Evolutionary conservation across 1,284 basidiomycete species (phyloP).

Genomic region (Moesziomyces parantarcticus): DNA sequence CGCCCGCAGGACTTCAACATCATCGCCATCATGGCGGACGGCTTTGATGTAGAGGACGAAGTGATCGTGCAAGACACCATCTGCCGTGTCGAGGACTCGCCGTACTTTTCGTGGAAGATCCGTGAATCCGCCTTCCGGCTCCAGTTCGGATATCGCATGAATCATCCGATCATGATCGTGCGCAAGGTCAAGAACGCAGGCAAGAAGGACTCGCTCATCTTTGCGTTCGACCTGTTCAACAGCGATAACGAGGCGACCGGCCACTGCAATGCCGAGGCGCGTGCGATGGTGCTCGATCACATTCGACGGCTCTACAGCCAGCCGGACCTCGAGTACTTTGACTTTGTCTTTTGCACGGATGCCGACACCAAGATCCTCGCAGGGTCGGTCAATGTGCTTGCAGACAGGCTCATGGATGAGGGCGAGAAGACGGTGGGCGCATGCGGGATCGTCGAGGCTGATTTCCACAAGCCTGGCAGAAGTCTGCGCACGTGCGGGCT

Average conservation of each 20-base stretch:
- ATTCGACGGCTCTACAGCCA: slow-evolving; percentile 21
- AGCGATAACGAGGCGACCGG: slow-evolving; percentile 30
- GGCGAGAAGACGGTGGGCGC: slow-evolving; percentile 31
- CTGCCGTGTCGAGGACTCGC: slow-evolving; percentile 13
- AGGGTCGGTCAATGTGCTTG: slow-evolving; percentile 24
- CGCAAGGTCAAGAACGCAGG: slow-evolving; percentile 36
- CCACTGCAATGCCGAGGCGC: slow-evolving; percentile 22
- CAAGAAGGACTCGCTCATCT: slow-evolving; percentile 43
- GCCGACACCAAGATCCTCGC: slow-evolving; percentile 38
- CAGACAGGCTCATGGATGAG: slow-evolving; percentile 26
- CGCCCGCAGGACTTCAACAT: slow-evolving; percentile 24
- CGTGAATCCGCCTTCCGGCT: slow-evolving; percentile 29
- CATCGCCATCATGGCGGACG: slow-evolving; percentile 37
- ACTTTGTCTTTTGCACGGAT: slow-evolving; percentile 35
- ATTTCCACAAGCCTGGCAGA: slow-evolving; percentile 21
- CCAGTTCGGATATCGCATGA: slow-evolving; percentile 24
- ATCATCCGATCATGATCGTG: slow-evolving; percentile 26
- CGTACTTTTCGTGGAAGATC: slow-evolving; percentile 41
- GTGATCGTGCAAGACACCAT: slow-evolving; percentile 22
- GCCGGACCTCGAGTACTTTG: slow-evolving; percentile 21
- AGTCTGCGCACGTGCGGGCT: slow-evolving; percentile 16
- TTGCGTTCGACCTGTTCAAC: slow-evolving; percentile 40
- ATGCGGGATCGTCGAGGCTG: slow-evolving; percentile 32
- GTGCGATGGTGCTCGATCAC: slow-evolving; percentile 24
- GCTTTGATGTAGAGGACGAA: slow-evolving; percentile 35